Evolutionary conservation across 176 grass and related monocot species (phyloP), one percentile per base, ranked within the genome.

Genomic region (Oryza glaberrima): DNA sequence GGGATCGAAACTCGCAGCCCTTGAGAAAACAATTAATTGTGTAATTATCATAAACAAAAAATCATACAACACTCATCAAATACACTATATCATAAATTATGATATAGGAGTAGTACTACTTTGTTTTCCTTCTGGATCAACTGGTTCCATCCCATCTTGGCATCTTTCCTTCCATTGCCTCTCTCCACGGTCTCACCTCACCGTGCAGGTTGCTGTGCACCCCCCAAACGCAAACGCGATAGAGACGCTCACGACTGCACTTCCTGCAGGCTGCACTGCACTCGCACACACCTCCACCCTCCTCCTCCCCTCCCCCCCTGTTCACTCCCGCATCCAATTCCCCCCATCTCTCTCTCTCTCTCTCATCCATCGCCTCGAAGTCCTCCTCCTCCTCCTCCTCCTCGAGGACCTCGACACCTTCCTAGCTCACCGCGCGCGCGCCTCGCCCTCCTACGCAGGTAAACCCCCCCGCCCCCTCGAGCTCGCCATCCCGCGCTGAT

Each of bases 381-480:
- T 44, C 43, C 22, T 44, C 43, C 35, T 14, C 35, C 35, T 14
- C 35, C 35, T 14, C 35, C 8, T 28, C 28, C 28, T 28, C 28
- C 28, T 28, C 28, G 28, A 28, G 28, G 28, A 28, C 28, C 28
- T n/a, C 49, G 41, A 49, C 35, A 5, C 67, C 76, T 12, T 26
- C 3, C 25, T 11, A 16, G 23, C 72, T 26, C 74, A 16, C 52
- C 45, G 17, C 82, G 15, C 30, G 30, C 30, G 30, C 30, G 30
- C 30, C 30, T 11, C 41, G 3, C 44, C 12, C 38, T 3, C 15
- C 3, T 9, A 65, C 15, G 2, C 80, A 87, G 88, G 84, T 87
- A 87, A 78, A 86, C 58, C 67, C 79, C 67, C 67, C 79, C 56
- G 73, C 58, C 72, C 79, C 58, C 58, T 73, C 56, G 19, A 78